Conservation (phyloP, 257 asterid species). For the Verbascum thapsus region DNA sequence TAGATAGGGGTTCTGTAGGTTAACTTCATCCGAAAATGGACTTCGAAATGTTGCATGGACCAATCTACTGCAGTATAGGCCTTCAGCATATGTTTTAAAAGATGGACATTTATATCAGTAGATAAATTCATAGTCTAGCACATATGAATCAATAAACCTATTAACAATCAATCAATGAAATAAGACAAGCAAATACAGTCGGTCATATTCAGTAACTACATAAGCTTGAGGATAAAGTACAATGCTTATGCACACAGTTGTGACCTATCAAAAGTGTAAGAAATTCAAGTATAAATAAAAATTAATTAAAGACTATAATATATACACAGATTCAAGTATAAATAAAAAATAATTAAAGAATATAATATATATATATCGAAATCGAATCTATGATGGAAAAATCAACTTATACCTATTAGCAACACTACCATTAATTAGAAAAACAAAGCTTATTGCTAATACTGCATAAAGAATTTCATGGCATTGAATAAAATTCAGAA, state of each 20-base stretch:
- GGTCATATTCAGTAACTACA: not conserved
- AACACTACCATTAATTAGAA: slow-evolving; percentile 12
- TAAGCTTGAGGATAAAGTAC: slow-evolving; percentile 16
- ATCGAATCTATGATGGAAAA: slow-evolving; percentile 19
- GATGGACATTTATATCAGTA: slow-evolving; percentile 31
- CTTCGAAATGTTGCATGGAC: slow-evolving; percentile 75
- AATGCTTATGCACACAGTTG: slow-evolving; percentile 22
- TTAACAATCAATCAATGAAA: slow-evolving; percentile 10
- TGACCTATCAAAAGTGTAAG: slow-evolving; percentile 1
- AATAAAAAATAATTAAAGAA: slow-evolving; percentile 17
- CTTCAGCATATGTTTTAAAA: slow-evolving; percentile 45
- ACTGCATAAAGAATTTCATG: not conserved
- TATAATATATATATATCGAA: not conserved
- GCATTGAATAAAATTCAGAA: not conserved
- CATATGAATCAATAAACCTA: slow-evolving; percentile 8
- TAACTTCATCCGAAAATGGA: slow-evolving; percentile 81
- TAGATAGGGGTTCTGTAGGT: slow-evolving; percentile 74
- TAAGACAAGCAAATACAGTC: slow-evolving; percentile 21
- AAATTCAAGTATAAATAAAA: slow-evolving; percentile 15
- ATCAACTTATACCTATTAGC: not conserved
- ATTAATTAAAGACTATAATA: slow-evolving; percentile 18
- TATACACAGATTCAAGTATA: slow-evolving; percentile 16
- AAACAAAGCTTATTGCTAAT: not conserved
- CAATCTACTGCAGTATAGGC: slow-evolving; percentile 79
- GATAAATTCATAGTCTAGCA: slow-evolving; percentile 4